Percentiles rank a stretch among this genome's conserved stretches.
phyloP scores from a whole-genome alignment of 2,329 filamentous ascomycete genomes.

The Bipolaris sorokiniana region DNA sequence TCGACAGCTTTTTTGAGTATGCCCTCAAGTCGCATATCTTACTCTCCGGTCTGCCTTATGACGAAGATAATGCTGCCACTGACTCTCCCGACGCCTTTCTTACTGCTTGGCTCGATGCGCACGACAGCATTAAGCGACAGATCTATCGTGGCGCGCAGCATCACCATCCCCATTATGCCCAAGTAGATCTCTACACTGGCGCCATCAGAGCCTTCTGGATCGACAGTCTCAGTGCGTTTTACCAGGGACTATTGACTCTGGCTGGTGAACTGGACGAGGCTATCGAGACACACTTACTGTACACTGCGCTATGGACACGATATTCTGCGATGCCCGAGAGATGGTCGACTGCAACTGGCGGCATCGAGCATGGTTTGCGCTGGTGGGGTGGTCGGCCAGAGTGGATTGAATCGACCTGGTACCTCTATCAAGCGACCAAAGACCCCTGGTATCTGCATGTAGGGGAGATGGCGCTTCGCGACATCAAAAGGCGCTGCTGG shows the following conservation, averaged over 20 bases:
- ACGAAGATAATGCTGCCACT: slow-evolving; percentile 62
- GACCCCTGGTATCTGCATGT: slow-evolving; percentile 97
- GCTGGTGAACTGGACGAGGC: slow-evolving; percentile 92
- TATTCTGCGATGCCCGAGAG: slow-evolving; percentile 94
- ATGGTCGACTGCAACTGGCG: slow-evolving; percentile 85
- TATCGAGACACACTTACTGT: slow-evolving; percentile 85
- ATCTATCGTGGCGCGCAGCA: slow-evolving; percentile 77
- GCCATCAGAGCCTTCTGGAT: slow-evolving; percentile 92
- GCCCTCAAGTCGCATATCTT: slow-evolving; percentile 92
- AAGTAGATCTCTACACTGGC: slow-evolving; percentile 85
- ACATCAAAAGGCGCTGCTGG: slow-evolving; percentile 88
- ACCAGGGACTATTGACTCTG: slow-evolving; percentile 83
- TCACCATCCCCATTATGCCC: slow-evolving; percentile 91
- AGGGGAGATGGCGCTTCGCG: slow-evolving; percentile 90
- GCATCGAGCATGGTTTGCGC: slow-evolving; percentile 82
- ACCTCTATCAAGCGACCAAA: slow-evolving; percentile 89
- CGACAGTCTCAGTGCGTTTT: slow-evolving; percentile 94
- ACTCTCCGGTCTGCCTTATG: slow-evolving; percentile 70
- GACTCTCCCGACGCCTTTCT: slow-evolving; percentile 77
- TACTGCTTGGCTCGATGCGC: slow-evolving; percentile 81
- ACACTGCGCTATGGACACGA: slow-evolving; percentile 91
- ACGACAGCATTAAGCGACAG: slow-evolving; percentile 86
- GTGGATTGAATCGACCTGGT: slow-evolving; percentile 96
- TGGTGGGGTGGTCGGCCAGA: slow-evolving; percentile 98
- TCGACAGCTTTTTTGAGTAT: slow-evolving; percentile 99